Evolutionary conservation across 2,329 filamentous ascomycete genomes (phyloP), one percentile per base, ranked within the genome.

Genomic region (Pseudocercospora cruenta): DNA sequence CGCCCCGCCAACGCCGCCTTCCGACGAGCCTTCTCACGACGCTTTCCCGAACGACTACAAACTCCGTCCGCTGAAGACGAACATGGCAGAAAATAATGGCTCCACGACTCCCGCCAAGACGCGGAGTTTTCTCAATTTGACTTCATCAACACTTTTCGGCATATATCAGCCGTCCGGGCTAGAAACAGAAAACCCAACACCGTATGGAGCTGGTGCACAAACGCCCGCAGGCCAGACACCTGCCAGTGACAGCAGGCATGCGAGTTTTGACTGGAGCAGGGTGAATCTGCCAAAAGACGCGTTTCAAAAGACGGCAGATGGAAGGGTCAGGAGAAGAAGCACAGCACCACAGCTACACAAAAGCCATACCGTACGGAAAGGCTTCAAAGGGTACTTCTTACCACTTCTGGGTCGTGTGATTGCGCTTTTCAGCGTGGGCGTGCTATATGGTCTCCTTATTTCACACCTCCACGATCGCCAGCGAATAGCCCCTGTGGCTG

Each of bases 61-160:
- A 55, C 64, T 67, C 55, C 21, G 61, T 49, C 51, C 64, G 63
- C 59, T 58, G 43, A 66, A 36, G 63, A 66, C 55, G 8, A 31
- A 51, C 21, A 60, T 60, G 58, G 58, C 58, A 3, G 58, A 67
- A 54, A 45, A 31, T 9, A 39, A 75, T 28, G 73, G 72, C 21
- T 66, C 64, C 21, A 62, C 82, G 88, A 70, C 90, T 1, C 76
- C 77, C 51, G 72, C 86, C 75, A 88, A 92, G 65, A 91, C 90
- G 24, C 88, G 90, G 70, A 97, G 93, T 9, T 87, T 93, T 64
- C 83, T 93, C 75, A 96, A 97, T 77, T 85, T 99, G 67, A 97
- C 93, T 3, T 90, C 91, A 9, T 94, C 93, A 1, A 97, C 95
- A 0, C 86, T 99, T 4, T 91, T 91, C 72, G 94, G 95, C 62